These are phyloP conservation scores for Niebla homalea DNA, from an alignment of 495 filamentous ascomycete species.

Conservation along the genomic window DNA sequence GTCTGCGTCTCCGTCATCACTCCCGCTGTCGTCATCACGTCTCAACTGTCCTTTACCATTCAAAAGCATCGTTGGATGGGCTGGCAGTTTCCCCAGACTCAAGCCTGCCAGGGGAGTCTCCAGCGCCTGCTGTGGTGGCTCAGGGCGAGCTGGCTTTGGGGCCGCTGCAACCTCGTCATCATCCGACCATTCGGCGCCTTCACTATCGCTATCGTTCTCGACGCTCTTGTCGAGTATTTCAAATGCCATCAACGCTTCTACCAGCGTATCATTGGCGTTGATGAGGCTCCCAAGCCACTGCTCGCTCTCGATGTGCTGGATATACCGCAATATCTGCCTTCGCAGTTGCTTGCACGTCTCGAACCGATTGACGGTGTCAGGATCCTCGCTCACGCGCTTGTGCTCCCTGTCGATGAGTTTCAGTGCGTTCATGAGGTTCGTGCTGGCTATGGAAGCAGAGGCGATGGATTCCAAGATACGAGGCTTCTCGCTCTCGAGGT, in stretches of 20 bases:
- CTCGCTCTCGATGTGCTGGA: constrained; percentile 71
- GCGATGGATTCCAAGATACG: constrained; percentile 73
- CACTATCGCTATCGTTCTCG: constrained; percentile 92
- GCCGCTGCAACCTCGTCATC: constrained; percentile 36
- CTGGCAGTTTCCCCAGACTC: constrained; percentile 30
- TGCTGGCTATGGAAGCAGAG: constrained; percentile 73
- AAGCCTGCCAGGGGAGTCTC: constrained; percentile 30
- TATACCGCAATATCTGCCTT: constrained; percentile 75
- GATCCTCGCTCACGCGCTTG: constrained; percentile 75
- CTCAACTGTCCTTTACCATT: constrained; percentile 8
- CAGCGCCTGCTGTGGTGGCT: constrained; percentile 9
- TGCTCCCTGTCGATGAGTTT: constrained; percentile 84
- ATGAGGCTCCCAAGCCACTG: constrained; percentile 70
- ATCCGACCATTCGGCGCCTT: constrained; percentile 40
- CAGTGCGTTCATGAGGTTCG: constrained; percentile 78
- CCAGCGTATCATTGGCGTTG: constrained; percentile 72
- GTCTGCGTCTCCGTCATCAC: constrained; percentile 42
- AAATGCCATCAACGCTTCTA: constrained; percentile 86
- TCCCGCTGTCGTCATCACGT: constrained; percentile 34
- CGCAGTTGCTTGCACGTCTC: constrained; percentile 76
- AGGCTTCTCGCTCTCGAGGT: constrained; percentile 75
- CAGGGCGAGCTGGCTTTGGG: constrained; percentile 9
- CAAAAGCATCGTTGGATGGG: constrained; percentile 8
- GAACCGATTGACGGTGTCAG: constrained; percentile 59
- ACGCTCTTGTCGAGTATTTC: constrained; percentile 91